phyloP scores from a whole-genome alignment of 495 filamentous ascomycete genomes.

The Aspergillus campestris region DNA sequence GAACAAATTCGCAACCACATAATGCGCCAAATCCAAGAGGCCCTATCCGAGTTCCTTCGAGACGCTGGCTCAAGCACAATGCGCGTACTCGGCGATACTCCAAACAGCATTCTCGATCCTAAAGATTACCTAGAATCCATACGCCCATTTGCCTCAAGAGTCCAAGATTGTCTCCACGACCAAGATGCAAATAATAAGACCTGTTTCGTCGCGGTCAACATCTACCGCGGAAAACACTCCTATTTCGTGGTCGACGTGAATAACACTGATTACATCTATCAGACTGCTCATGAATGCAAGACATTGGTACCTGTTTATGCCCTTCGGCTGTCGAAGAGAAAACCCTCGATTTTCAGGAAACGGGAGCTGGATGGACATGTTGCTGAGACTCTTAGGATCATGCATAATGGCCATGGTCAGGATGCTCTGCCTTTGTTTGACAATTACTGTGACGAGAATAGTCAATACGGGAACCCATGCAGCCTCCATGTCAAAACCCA shows the following conservation, averaged over 20 bases:
- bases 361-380: background rate
- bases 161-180: background rate
- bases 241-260: background rate
- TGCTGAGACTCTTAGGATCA: background rate
- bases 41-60: background rate
- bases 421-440: slow-evolving; percentile 6
- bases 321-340: background rate
- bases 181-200: background rate
- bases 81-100: background rate
- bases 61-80: background rate
- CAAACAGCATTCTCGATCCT: background rate
- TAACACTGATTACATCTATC: background rate
- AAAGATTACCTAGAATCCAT: slow-evolving; percentile 1
- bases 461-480: slow-evolving; percentile 1
- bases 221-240: background rate
- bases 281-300: background rate
- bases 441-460: slow-evolving; percentile 1
- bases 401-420: slow-evolving; percentile 5
- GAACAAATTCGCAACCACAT: background rate
- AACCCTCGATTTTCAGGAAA: slow-evolving; percentile 1
- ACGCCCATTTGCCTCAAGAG: background rate
- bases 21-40: background rate
- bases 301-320: background rate
- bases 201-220: background rate
- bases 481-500: background rate